Evolutionary conservation across 495 filamentous ascomycete genomes (phyloP).

Genomic region (Thermothielavioides terrestris): DNA sequence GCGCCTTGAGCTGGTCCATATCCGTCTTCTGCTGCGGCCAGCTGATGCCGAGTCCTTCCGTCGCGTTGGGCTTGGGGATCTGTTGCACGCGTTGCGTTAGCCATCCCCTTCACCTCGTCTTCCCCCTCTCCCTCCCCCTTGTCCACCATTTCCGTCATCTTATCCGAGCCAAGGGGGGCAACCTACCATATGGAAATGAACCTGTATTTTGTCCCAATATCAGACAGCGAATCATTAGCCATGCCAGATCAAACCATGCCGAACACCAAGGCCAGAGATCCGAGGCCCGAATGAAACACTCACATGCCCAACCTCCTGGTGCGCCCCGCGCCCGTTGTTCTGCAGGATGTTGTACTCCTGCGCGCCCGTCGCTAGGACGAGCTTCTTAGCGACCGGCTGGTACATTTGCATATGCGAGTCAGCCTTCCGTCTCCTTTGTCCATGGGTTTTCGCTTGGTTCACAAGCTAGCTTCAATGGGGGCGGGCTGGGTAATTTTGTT

Average conservation of each 20-base stretch:
- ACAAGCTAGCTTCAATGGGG: too few species aligned
- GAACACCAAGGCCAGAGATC: neutral
- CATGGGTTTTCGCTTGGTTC: too few species aligned
- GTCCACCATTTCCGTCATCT: neutral
- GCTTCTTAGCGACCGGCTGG: constrained; percentile 78
- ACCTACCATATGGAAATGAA: constrained; percentile 88
- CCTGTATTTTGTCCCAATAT: constrained; percentile 34
- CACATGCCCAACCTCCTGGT: constrained; percentile 92
- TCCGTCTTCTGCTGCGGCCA: constrained; percentile 75
- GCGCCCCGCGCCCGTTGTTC: constrained; percentile 91
- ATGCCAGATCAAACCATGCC: too few species aligned
- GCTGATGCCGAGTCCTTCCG: constrained; percentile 67
- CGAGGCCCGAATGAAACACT: constrained; percentile 19
- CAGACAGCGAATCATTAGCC: neutral
- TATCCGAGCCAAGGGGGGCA: neutral
- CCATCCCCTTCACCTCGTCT: neutral
- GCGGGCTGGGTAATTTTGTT: neutral
- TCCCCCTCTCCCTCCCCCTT: neutral
- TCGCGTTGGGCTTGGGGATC: constrained; percentile 91
- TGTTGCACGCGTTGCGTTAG: constrained; percentile 21
- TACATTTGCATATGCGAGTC: neutral
- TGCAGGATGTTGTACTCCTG: constrained; percentile 87
- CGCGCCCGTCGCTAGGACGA: constrained; percentile 68
- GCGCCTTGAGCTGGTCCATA: constrained; percentile 74
- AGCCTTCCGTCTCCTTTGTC: neutral